These are phyloP conservation scores for Eucalyptus lansdowneana DNA, from an alignment of 345 rosid species.

Conservation along the genomic window DNA sequence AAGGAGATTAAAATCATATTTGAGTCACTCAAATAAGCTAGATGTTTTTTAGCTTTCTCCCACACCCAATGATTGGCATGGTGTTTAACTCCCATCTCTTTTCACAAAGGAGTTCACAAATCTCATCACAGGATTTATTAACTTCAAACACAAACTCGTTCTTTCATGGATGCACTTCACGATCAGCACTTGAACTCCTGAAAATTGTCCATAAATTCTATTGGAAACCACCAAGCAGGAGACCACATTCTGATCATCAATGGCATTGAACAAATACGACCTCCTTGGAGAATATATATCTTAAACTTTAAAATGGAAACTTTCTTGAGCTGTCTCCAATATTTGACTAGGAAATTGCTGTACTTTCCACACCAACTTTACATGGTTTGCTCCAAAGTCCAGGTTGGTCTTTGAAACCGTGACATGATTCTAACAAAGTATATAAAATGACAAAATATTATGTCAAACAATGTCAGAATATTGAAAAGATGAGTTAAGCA, in stretches of 20 bases:
- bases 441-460: neutral
- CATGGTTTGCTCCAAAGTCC: neutral
- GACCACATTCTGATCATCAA: neutral
- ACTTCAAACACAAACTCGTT: neutral
- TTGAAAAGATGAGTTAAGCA: neutral
- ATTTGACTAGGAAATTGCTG: neutral
- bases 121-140: neutral
- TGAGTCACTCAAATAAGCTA: neutral
- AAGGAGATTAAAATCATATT: neutral
- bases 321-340: neutral
- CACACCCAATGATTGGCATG: neutral
- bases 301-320: too few species aligned
- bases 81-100: neutral
- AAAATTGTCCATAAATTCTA: neutral
- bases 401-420: neutral
- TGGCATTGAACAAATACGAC: neutral
- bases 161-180: neutral
- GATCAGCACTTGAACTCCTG: neutral
- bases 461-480: neutral
- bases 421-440: neutral
- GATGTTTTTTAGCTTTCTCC: neutral
- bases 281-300: neutral
- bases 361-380: too few species aligned
- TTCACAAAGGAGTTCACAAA: neutral
- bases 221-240: neutral